These are phyloP conservation scores for Ustanciosporium gigantosporum DNA, from an alignment of 1,284 basidiomycete species.

Conservation along the genomic window DNA sequence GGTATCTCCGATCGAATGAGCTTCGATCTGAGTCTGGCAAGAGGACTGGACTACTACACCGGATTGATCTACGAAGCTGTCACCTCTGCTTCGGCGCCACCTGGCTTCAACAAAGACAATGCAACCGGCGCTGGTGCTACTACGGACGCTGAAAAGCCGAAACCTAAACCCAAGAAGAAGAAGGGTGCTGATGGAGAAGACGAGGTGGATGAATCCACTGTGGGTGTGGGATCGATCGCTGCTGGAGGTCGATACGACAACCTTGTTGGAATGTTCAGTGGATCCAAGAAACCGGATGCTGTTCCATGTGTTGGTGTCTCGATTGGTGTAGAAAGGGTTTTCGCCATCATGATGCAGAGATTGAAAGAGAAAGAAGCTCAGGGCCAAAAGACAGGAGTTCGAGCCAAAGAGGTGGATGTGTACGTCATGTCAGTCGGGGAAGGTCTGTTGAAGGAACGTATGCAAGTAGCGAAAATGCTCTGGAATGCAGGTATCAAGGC, in stretches of 20 bases:
- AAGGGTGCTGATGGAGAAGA: constrained; percentile 67
- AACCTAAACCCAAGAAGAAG: constrained; percentile 64
- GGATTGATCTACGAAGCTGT: constrained; percentile 98
- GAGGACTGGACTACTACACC: constrained; percentile 97
- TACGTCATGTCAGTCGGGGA: constrained; percentile 93
- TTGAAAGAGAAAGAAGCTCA: constrained; percentile 71
- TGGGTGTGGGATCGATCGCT: constrained; percentile 96
- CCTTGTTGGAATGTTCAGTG: constrained; percentile 90
- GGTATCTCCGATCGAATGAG: constrained; percentile 76
- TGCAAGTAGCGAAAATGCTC: constrained; percentile 78
- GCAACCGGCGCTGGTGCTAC: constrained; percentile 46
- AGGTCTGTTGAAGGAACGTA: constrained; percentile 82
- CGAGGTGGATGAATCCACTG: constrained; percentile 86
- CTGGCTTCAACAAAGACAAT: constrained; percentile 69
- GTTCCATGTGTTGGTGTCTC: constrained; percentile 92
- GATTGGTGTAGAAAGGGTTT: constrained; percentile 94
- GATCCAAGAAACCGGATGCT: constrained; percentile 71
- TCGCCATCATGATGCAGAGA: constrained; percentile 85
- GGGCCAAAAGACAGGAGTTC: constrained; percentile 62
- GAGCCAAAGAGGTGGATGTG: constrained; percentile 90
- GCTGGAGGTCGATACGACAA: constrained; percentile 96
- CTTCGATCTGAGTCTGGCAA: constrained; percentile 93
- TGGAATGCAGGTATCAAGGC: constrained; percentile 89
- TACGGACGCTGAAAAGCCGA: constrained; percentile 31
- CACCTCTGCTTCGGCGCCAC: constrained; percentile 88